Percentiles rank a stretch among this genome's conserved stretches.
Conservation (phyloP, 768 basidiomycete species). For the Tricholoma hemisulphureum region DNA sequence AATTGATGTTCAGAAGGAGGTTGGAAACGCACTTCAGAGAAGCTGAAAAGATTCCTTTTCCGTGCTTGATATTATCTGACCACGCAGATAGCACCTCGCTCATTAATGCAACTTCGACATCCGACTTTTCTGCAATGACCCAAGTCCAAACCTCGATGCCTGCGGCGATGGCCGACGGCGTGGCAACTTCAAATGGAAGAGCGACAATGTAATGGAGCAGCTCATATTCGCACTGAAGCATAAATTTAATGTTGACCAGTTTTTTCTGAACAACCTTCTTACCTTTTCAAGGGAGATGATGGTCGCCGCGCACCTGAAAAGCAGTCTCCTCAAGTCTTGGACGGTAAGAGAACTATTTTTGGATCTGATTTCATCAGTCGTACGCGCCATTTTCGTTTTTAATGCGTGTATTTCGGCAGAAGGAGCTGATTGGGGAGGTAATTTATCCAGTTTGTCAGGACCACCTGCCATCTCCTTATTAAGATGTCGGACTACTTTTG, state of each 20-base stretch:
- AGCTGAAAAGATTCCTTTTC: conserved; percentile 81
- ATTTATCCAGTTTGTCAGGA: conserved; percentile 56
- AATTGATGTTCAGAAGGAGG: neutral
- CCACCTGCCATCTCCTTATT: conserved; percentile 33
- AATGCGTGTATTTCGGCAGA: conserved; percentile 62
- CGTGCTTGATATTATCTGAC: conserved; percentile 74
- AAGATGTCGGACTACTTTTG: neutral
- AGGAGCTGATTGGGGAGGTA: conserved; percentile 59
- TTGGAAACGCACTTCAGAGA: conserved; percentile 67
- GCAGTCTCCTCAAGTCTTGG: conserved; percentile 77
- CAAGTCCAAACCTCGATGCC: conserved; percentile 97
- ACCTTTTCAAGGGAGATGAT: conserved; percentile 71
- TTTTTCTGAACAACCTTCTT: conserved; percentile 4
- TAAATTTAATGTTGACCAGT: neutral
- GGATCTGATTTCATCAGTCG: conserved; percentile 63
- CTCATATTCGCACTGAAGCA: conserved; percentile 72
- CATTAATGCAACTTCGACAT: conserved; percentile 80
- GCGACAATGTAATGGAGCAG: conserved; percentile 84
- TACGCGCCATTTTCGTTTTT: conserved; percentile 63
- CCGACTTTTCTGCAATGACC: conserved; percentile 85
- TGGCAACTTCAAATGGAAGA: conserved; percentile 87
- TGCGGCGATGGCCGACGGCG: conserved; percentile 78
- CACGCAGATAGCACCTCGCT: conserved; percentile 85
- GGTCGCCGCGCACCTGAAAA: conserved; percentile 84
- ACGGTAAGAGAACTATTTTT: conserved; percentile 76